A percentile compares a stretch with the other conserved stretches of the same genome.
Conservation (phyloP, 306 rosid species). For the Carpinus fangiana region DNA sequence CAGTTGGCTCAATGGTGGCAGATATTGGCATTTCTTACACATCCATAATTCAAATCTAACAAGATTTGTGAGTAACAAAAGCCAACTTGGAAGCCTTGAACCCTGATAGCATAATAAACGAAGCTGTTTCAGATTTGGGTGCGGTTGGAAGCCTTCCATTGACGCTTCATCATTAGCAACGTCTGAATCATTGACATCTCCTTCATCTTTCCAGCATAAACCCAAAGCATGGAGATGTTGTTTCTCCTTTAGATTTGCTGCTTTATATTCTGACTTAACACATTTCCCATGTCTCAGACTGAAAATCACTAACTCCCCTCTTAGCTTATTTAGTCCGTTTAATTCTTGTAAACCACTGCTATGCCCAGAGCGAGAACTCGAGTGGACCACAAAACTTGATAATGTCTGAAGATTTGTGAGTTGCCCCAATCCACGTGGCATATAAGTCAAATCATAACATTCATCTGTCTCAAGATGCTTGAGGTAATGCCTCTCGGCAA, state of each 20-base stretch:
- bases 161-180: neutral
- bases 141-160: neutral
- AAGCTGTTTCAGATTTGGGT: neutral
- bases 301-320: conserved; percentile 8
- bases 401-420: conserved; percentile 9
- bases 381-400: conserved; percentile 15
- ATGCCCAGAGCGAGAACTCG: neutral
- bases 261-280: rapidly evolving
- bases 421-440: conserved; percentile 8
- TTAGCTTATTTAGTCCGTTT: neutral
- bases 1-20: conserved; percentile 5
- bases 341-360: neutral
- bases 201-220: conserved; percentile 9
- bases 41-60: conserved; percentile 7
- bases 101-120: neutral
- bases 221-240: neutral
- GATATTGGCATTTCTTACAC: neutral
- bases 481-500: conserved; percentile 20
- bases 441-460: neutral
- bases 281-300: neutral
- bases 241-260: neutral
- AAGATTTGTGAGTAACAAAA: neutral
- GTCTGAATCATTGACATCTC: neutral
- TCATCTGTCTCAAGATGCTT: conserved; percentile 18
- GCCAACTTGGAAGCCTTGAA: neutral